Evolutionary conservation across 2,329 filamentous ascomycete genomes (phyloP), one percentile per base, ranked within the genome.

Genomic region (Claviceps purpurea): DNA sequence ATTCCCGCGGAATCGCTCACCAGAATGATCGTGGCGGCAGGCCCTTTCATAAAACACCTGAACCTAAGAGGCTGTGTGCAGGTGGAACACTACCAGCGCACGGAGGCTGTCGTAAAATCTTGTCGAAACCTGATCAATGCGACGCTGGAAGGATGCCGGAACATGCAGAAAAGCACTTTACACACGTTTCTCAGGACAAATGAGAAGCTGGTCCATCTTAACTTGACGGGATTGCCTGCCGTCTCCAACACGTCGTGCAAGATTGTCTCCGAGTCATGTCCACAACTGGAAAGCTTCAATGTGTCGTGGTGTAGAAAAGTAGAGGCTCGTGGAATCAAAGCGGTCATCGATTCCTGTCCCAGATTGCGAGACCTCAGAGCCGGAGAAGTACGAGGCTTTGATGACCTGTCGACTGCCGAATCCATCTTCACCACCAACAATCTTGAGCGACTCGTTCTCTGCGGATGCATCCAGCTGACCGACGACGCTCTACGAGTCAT

Each of bases 1-100:
- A 97, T 97, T 57, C 85, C 91, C 0, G 87, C 86, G 22, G 82
- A 87, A 56, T 87, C 87, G 0, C 71, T 98, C 47, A 81, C 89
- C 52, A 89, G 85, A 61, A 89, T 97, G 56, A 89, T 97, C 62
- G 80, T 82, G 1, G 77, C 82, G 3, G 89, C 89, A 1, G 93
- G 91, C 0, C 88, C 91, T 0, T 98, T 97, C 60, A 82, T 97
- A 51, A 87, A 87, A 59, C 82, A 95, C 60, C 75, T 98, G 51
- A 97, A 97, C 61, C 76, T 98, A 3, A 75, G 91, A 59, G 93
- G 93, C 26, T 98, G 91, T 64, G 79, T 95, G 38, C 93, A 97
- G 65, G 76, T 97, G 50, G 79, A 87, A 57, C 85, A 94, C 61
- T 84, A 85, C 61, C 90, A 89, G 75, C 76, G 80, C 45, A 79